Base-by-base conservation (phyloP, 768 basidiomycete genomes). In the Tremella yokohamensis region DNA sequence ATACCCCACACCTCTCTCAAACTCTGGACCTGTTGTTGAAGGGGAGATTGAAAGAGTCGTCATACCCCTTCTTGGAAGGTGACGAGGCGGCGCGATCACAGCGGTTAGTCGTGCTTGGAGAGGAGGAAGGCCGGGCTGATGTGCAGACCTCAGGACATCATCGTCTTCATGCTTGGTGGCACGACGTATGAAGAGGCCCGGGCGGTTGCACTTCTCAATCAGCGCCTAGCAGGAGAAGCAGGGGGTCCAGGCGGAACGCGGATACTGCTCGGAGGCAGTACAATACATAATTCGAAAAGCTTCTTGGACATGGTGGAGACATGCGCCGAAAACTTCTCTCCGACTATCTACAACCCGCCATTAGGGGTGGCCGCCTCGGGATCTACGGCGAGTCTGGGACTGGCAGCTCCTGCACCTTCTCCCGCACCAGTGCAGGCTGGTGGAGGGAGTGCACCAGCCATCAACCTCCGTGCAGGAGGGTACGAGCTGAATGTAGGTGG, bases 401-500 rank as follows among this genome's bases (percentile, higher is more conserved):
- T 65, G 20, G 13, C 64, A 13, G 25, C 64, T 3, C 81, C 83
- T 29, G 86, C 79, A 56, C 84, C 86, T 18, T 50, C 60, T 29
- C 29, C 29, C 11, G 44, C 62, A 1, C 44, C 64, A 13, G 25
- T 61, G 29, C 25, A 54, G 18, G 49, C 49, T 16, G 29, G 29
- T 11, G 29, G 29, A 34, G 29, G 29, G 4, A 11, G 29, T 34
- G 37, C 50, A 40, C 54, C 59, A 24, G 29, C 88, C n/a, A 78
- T 96, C 60, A 96, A 92, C 71, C 80, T 97, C 22, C 91, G 92
- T 69, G 84, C 97, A 22, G 93, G 90, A 9, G 88, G 88, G 0
- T 89, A 96, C 58, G 92, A 92, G 72, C 84, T 96, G 42, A 90
- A 87, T 63, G 82, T 96, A n/a, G 91, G 91, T n/a, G 91, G 92